These are phyloP conservation scores for Coemansia sp. DNA, from an alignment of 192 early-diverging fungal genomes.

Conservation along the genomic window DNA sequence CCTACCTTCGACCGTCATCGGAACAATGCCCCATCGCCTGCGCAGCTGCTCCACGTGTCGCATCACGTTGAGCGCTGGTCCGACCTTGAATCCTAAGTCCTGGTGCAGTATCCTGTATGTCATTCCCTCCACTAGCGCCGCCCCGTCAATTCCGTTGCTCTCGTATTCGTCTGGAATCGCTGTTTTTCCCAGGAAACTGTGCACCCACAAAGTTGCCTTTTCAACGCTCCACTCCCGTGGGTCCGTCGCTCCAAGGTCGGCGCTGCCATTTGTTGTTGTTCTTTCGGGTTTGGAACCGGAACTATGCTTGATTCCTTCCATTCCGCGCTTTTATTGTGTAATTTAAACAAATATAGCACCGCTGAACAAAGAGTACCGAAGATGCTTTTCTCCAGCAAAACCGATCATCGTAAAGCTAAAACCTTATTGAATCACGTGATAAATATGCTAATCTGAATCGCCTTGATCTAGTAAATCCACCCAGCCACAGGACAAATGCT, in stretches of 20 bases:
- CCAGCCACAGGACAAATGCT: no score
- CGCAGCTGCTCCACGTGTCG: slow-evolving; percentile 2
- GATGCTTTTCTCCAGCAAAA: no score
- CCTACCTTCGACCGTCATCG: neutral
- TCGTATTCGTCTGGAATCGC: neutral
- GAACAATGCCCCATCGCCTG: neutral
- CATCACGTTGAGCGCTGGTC: slow-evolving; percentile 1
- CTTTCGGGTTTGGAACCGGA: neutral
- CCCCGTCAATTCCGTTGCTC: slow-evolving; percentile 13
- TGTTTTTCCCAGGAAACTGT: neutral
- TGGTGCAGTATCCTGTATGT: slow-evolving; percentile 6
- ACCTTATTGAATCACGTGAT: no score
- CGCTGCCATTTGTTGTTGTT: no score
- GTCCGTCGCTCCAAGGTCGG: neutral
- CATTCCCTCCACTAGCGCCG: slow-evolving; percentile 7
- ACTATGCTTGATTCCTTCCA: neutral
- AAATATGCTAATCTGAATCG: no score
- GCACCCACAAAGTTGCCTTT: neutral
- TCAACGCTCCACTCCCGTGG: slow-evolving; percentile 5
- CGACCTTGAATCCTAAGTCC: slow-evolving; percentile 3
- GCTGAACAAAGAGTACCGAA: no score
- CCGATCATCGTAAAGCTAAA: no score
- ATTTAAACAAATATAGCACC: no score
- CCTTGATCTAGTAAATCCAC: no score
- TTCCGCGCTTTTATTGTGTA: neutral